phyloP scores from a whole-genome alignment of 345 rosid genomes.

The Draba incana region DNA sequence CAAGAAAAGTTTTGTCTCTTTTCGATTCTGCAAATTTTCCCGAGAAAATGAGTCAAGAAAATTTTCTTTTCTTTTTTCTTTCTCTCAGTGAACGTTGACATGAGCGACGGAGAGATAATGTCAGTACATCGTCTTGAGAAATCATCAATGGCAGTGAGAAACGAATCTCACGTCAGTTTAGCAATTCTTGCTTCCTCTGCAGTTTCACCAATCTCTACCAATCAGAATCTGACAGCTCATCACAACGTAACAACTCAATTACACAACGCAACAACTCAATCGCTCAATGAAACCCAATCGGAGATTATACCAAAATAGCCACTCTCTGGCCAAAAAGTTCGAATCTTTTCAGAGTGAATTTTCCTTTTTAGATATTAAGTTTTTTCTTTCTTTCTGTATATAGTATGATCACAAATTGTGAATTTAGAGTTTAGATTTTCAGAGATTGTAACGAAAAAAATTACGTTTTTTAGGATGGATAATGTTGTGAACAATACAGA shows the following conservation, averaged over 20 bases:
- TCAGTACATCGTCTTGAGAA: slow-evolving; percentile 37
- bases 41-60: slow-evolving; percentile 8
- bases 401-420: not conserved
- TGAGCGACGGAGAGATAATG: slow-evolving; percentile 41
- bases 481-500: slow-evolving; percentile 19
- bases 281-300: slow-evolving; percentile 16
- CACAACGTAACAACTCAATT: slow-evolving; percentile 7
- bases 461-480: slow-evolving; percentile 6
- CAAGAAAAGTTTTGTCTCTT: not conserved
- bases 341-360: slow-evolving; percentile 1
- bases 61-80: not conserved
- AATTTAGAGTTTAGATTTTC: not conserved
- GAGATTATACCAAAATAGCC: slow-evolving; percentile 7
- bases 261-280: not conserved
- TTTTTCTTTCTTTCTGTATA: not conserved
- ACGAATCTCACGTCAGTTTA: slow-evolving; percentile 40
- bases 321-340: slow-evolving; percentile 20
- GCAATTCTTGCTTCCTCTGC: slow-evolving; percentile 42
- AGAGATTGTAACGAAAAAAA: not conserved
- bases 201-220: slow-evolving; percentile 28
- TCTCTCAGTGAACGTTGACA: slow-evolving; percentile 37
- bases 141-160: slow-evolving; percentile 29
- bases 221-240: slow-evolving; percentile 32
- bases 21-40: slow-evolving; percentile 6
- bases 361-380: not conserved